Conservation (phyloP, 2,329 filamentous ascomycete species). For the Rasamsonia emersonii region DNA sequence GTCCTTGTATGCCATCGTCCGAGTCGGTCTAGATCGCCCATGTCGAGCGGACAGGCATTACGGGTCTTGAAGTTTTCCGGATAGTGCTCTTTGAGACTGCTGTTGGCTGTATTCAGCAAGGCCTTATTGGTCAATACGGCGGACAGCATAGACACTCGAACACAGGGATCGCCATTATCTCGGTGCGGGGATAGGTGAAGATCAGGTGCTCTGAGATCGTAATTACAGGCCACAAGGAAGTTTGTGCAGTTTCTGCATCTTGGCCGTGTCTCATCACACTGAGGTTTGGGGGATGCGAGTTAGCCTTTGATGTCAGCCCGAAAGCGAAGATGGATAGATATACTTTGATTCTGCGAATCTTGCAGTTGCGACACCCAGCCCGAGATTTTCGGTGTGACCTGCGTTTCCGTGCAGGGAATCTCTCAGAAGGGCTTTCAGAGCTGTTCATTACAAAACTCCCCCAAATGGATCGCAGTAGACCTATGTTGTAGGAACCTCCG, state of each 20-base stretch:
- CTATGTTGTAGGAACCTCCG: too few species aligned
- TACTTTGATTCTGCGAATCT: slow-evolving; percentile 14
- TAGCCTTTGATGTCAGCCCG: too few species aligned
- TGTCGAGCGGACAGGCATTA: neutral
- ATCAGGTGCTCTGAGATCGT: slow-evolving; percentile 2
- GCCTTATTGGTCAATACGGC: too few species aligned
- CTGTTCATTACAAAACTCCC: too few species aligned
- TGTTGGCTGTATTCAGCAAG: slow-evolving; percentile 32
- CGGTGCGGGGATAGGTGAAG: slow-evolving; percentile 37
- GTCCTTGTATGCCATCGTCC: slow-evolving; percentile 4
- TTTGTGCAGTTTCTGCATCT: slow-evolving; percentile 40
- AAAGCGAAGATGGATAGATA: too few species aligned
- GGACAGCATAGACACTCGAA: too few species aligned
- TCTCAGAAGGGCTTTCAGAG: neutral
- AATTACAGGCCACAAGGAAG: slow-evolving; percentile 27
- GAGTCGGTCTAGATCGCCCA: slow-evolving; percentile 3
- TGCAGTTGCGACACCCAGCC: slow-evolving; percentile 48
- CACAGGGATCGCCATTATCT: too few species aligned
- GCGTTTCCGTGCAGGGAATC: slow-evolving; percentile 7
- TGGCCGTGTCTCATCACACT: slow-evolving; percentile 49
- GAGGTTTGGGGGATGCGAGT: slow-evolving; percentile 1
- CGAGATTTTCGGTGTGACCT: slow-evolving; percentile 44
- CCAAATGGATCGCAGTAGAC: too few species aligned
- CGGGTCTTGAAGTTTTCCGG: neutral
- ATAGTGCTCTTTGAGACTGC: slow-evolving; percentile 3